These are phyloP conservation scores for Murraya paniculata DNA, from an alignment of 345 rosid species.

Conservation along the genomic window DNA sequence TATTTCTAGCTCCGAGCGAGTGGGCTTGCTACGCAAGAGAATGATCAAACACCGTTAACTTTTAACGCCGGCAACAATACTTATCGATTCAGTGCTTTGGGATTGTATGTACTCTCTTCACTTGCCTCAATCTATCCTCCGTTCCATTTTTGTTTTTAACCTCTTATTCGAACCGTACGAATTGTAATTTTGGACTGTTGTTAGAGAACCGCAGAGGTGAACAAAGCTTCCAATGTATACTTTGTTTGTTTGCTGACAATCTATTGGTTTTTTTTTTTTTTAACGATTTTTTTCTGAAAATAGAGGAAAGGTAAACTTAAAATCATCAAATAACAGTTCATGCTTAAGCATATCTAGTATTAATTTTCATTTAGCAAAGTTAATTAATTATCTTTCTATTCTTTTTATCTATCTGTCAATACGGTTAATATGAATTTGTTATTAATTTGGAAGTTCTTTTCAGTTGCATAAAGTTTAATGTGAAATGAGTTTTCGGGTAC, in stretches of 20 bases:
- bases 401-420: too few relatives aligned
- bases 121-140: neutral
- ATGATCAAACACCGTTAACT: slow-evolving; percentile 51
- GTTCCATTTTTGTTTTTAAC: neutral
- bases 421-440: too few relatives aligned
- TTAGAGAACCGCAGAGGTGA: neutral
- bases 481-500: too few relatives aligned
- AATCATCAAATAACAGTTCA: too few relatives aligned
- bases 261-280: neutral
- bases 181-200: too few relatives aligned
- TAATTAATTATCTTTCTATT: too few relatives aligned
- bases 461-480: too few relatives aligned
- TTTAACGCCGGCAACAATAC: slow-evolving; percentile 73
- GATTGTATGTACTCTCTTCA: slow-evolving; percentile 57
- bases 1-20: slow-evolving; percentile 65
- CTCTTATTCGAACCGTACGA: neutral
- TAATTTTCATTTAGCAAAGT: too few relatives aligned
- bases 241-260: neutral
- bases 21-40: slow-evolving; percentile 38
- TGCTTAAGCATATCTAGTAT: too few relatives aligned
- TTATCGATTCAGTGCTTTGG: slow-evolving; percentile 38
- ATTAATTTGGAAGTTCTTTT: too few relatives aligned
- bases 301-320: too few relatives aligned
- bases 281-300: too few relatives aligned
- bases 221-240: neutral